Conservation (phyloP, 345 rosid species). For the Hibiscus trionum region DNA sequence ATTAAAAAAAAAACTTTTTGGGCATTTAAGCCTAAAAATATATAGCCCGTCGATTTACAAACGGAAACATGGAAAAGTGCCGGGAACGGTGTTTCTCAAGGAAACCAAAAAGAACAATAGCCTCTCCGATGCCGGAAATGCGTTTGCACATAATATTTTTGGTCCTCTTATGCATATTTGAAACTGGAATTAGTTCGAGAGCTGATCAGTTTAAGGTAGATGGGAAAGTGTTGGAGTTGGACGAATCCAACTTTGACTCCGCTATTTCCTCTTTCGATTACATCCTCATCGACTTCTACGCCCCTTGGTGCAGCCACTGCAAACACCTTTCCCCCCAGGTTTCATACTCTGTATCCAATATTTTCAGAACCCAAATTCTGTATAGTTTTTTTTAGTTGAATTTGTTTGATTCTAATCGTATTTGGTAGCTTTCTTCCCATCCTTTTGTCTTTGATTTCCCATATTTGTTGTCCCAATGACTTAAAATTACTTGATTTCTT, state of each 20-base stretch:
- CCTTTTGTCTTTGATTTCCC: background rate
- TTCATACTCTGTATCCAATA: background rate
- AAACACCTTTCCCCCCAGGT: slow-evolving; percentile 88
- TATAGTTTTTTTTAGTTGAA: background rate
- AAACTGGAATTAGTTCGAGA: background rate
- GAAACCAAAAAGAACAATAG: background rate
- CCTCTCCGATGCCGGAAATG: background rate
- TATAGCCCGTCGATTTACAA: background rate
- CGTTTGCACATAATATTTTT: background rate
- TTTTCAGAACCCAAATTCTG: background rate
- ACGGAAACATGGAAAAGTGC: background rate
- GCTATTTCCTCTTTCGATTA: slow-evolving; percentile 69
- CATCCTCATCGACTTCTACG: slow-evolving; percentile 82
- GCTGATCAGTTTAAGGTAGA: slow-evolving; percentile 35
- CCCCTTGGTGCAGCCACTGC: slow-evolving; percentile 99
- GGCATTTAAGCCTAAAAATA: too few species aligned
- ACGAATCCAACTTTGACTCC: slow-evolving; percentile 73
- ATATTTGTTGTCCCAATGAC: background rate
- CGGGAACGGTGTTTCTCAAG: background rate
- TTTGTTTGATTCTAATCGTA: background rate
- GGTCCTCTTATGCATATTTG: background rate
- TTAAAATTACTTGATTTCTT: background rate
- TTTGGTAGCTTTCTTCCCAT: background rate
- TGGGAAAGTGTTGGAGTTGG: slow-evolving; percentile 72
- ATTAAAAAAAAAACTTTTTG: too few species aligned